Percentiles rank a stretch among this genome's conserved stretches.
Conservation (phyloP, 495 filamentous ascomycete species). For the Poronia punctata region DNA sequence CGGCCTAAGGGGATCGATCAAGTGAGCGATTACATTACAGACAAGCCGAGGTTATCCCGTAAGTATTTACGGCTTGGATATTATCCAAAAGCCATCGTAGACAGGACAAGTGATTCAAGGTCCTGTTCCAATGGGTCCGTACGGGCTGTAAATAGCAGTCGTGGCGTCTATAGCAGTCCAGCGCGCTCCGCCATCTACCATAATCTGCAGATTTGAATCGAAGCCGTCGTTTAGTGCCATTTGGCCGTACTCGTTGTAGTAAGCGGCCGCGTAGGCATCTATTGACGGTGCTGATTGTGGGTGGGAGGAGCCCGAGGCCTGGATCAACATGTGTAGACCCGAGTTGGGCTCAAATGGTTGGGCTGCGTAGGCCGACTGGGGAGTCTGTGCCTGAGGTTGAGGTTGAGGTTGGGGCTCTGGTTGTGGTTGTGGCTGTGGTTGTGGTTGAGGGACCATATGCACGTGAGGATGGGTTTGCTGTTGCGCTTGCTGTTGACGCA, state of each 20-base stretch:
- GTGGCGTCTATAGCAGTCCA: slow-evolving; percentile 17
- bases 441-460: slow-evolving; percentile 1
- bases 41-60: too few species aligned
- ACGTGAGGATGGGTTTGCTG: background rate
- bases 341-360: slow-evolving; percentile 12
- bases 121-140: slow-evolving; percentile 11
- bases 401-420: slow-evolving; percentile 7
- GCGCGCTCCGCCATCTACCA: slow-evolving; percentile 21
- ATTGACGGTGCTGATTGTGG: slow-evolving; percentile 8
- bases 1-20: too few species aligned
- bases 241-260: slow-evolving; percentile 17
- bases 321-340: slow-evolving; percentile 15
- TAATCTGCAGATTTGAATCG: slow-evolving; percentile 26
- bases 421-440: slow-evolving; percentile 3
- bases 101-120: background rate
- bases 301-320: slow-evolving; percentile 15
- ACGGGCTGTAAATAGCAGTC: slow-evolving; percentile 16
- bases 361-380: slow-evolving; percentile 10
- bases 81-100: background rate
- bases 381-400: background rate
- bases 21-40: too few species aligned
- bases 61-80: too few species aligned
- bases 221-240: slow-evolving; percentile 25
- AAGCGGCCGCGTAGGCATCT: slow-evolving; percentile 13
- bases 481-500: slow-evolving; percentile 1